Base-by-base conservation (phyloP, 2,329 filamentous ascomycete species). In the Hymenoscyphus scutula region DNA sequence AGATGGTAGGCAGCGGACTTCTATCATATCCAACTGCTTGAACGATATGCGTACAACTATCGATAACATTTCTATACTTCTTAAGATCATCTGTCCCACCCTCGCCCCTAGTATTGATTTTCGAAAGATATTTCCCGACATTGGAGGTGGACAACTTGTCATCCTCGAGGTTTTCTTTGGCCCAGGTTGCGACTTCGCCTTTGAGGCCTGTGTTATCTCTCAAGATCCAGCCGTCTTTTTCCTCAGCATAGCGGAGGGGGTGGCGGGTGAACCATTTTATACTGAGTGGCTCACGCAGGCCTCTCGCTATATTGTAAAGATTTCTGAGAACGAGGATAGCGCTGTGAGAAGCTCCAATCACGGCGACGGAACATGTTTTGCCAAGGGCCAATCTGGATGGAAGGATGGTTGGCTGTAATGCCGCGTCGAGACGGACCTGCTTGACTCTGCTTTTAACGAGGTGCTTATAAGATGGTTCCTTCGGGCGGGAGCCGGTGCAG, bases 151-250 rank as follows among this genome's bases (percentile, higher is more conserved):
- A 65, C 7, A 87, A 76, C 0, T 71, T 73, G 1, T 78, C 78
- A 41, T 81, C 81, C 66, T 88, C 85, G 0, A 89, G 78, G 62
- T 87, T 82, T 27, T 81, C 74, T 51, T 79, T 79, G 0, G 86
- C 86, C 77, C 85, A 89, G 5, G 79, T 76, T 0, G 85, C 85
- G 0, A 84, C 84, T 41, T 80, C 76, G 23, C 86, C 85, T 72
- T 89, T 88, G 30, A 89, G 77, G 2, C 86, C 86, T 0, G 85
- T 88, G 73, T 88, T 89, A 70, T 89, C 86, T 60, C 83, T 80
- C 29, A 86, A 74, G 63, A 88, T 87, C 84, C 85, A 88, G 62
- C 82, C 84, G 65, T 86, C 84, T 74, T 79, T 83, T 71, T 81
- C 83, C 68, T 84, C 81, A 17, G 86, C 86, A 65, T 88, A 89